Evolutionary conservation across 257 asterid species (phyloP), one percentile per base, ranked within the genome.

Genomic region (Solanum tarijense): DNA sequence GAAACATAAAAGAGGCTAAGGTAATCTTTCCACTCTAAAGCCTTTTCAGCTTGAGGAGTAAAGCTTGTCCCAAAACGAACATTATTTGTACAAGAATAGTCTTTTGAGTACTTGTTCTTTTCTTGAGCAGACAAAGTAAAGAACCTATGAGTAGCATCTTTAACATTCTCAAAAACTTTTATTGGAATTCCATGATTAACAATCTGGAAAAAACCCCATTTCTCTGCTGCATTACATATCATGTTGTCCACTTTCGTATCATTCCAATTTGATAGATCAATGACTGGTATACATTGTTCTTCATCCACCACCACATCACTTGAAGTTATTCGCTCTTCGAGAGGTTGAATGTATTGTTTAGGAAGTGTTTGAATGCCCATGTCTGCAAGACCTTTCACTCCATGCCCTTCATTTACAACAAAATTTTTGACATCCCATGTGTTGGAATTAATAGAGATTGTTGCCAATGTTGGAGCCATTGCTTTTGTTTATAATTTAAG

Each of bases 21-120:
- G 89, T 86, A 90, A 90, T 94, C 94, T 88, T 94, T 92, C 96
- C 95, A 94, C 89, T 91, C 94, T 88, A 93, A 85, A 78, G 89
- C 93, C 83, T 87, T 90, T 83, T 91, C 95, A 9, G 87, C 86
- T 32, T 46, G 84, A 60, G 94, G 94, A 72, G 88, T 91, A 36
- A 90, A 90, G 88, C 96, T 94, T 35, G 91, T 93, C 90, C 69
- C 91, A 90, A 94, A 75, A 89, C 88, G 84, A 23, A 93, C 94
- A n/a, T 89, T 86, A 4, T 84, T 88, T 65, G 91, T 79, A 9
- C 92, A 92, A 5, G 94, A 89, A 39, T 90, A 91, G n/a, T 90
- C 93, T 91, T 93, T 92, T 87, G 91, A 79, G 79, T 88, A 93
- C 25, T 90, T 93, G 55, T 66, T 90, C 91, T 92, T 91, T 90